Conservation (phyloP, 2,329 filamentous ascomycete genomes). For the Paraphaeosphaeria sporulosa region DNA sequence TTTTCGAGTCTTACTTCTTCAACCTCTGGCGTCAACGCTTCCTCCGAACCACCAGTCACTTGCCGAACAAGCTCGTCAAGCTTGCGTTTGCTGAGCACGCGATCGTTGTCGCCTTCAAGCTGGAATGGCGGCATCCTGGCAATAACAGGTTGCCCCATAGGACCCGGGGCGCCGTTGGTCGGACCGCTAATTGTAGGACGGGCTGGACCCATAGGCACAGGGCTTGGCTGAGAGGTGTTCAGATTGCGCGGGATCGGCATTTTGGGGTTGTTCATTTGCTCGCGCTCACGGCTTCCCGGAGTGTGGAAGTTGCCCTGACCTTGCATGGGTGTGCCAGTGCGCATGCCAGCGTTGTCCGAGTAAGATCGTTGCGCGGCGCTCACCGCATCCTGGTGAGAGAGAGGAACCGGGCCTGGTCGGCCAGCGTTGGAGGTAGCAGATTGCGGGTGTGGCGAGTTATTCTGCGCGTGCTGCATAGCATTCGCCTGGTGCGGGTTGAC, state of each 20-base stretch:
- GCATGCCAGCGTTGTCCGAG: slow-evolving; percentile 42
- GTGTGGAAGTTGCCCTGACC: slow-evolving; percentile 42
- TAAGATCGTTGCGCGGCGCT: slow-evolving; percentile 51
- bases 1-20: slow-evolving; percentile 75
- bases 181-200: slow-evolving; percentile 87
- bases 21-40: slow-evolving; percentile 86
- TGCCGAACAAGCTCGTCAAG: slow-evolving; percentile 93
- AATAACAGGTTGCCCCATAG: slow-evolving; percentile 87
- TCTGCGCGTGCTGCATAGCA: slow-evolving; percentile 42
- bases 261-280: slow-evolving; percentile 63
- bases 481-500: slow-evolving; percentile 48
- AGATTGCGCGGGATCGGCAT: slow-evolving; percentile 86
- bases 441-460: slow-evolving; percentile 48
- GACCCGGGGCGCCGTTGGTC: slow-evolving; percentile 76
- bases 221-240: slow-evolving; percentile 73
- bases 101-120: slow-evolving; percentile 89
- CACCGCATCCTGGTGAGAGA: slow-evolving; percentile 56
- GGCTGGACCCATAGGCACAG: slow-evolving; percentile 74
- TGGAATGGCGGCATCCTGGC: slow-evolving; percentile 82
- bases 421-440: slow-evolving; percentile 43
- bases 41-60: slow-evolving; percentile 84
- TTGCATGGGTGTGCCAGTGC: slow-evolving; percentile 45
- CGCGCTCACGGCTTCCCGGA: slow-evolving; percentile 45
- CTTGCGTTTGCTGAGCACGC: slow-evolving; percentile 97
- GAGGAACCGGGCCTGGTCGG: slow-evolving; percentile 46